Base-by-base conservation (phyloP, 2,329 filamentous ascomycete species). In the Sporothrix protearum region DNA sequence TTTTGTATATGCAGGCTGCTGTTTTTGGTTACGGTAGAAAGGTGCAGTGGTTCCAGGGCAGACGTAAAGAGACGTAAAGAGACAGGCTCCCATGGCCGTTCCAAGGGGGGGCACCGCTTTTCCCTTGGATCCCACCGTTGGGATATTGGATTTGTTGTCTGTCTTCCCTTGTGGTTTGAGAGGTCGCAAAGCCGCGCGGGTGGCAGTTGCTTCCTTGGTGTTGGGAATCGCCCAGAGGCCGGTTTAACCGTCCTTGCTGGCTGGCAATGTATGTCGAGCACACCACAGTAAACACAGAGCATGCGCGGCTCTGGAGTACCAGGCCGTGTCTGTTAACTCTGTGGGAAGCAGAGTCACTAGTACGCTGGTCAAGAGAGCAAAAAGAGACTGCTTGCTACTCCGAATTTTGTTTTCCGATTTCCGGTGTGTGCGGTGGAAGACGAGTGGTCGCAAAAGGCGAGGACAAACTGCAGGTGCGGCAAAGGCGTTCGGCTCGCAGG, bases 21-120 rank as follows among this genome's bases (percentile, higher is more conserved):
- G 49, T 53, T 74, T 74, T 73, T 69, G 74, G 74, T 72, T 73
- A 72, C 72, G 71, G 72, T 68, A 71, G 67, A 70, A 71, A 73
- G 59, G 36, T 64, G 59, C 59, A 64, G 59, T 28, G 36, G 36
- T 64, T 64, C 59, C 59, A 45, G 33, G 59, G 69, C 71, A 66
- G 71, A 39, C 68, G 49, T 33, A 51, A 59, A 68, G 68, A 66
- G 71, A 39, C 68, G 49, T 33, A 51, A 59, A 68, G 68, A 57
- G 68, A 47, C 69, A 59, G 53, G 63, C 67, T 67, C 72, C 59
- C 71, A 73, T 72, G 74, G 68, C 73, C 33, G 71, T 70, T 59
- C 36, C 51, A 72, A 63, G 53, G 47, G 67, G 53, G 47, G 55
- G 19, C 0, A 59, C 57, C 57, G 30, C 57, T 33, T 16, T 66